Evolutionary conservation across 139 green algal genomes (phyloP).

Genomic region (Coelastrella sp.): DNA sequence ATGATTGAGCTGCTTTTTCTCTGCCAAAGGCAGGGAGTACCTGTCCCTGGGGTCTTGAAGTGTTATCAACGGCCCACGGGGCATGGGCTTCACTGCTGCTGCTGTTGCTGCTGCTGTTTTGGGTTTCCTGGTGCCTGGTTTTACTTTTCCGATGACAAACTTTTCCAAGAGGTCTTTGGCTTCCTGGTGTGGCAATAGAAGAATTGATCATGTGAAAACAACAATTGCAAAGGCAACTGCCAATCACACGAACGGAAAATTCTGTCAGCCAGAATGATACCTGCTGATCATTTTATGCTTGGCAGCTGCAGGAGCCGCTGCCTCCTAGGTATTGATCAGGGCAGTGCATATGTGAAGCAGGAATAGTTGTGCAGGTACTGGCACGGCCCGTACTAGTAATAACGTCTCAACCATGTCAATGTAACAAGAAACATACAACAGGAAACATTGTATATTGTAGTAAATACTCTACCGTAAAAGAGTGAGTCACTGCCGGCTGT

Average conservation of each 20-base stretch:
- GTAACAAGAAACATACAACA: background rate
- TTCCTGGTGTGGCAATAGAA: background rate
- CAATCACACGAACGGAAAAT: too few relatives aligned
- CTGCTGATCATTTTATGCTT: too few relatives aligned
- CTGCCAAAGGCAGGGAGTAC: conserved; percentile 30
- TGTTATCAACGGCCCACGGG: background rate
- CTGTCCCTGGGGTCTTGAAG: conserved; percentile 29
- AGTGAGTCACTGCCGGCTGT: too few relatives aligned
- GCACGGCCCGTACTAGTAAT: too few relatives aligned
- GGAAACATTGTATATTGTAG: background rate
- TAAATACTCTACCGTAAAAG: too few relatives aligned
- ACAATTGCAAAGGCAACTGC: too few relatives aligned
- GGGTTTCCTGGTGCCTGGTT: conserved; percentile 21
- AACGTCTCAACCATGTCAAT: background rate
- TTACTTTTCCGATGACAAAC: conserved; percentile 43
- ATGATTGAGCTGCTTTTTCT: conserved; percentile 67
- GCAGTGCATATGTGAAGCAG: too few relatives aligned
- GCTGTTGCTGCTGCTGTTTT: background rate
- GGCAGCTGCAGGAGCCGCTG: too few relatives aligned
- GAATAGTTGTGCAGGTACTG: too few relatives aligned
- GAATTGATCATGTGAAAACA: too few relatives aligned
- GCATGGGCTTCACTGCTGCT: conserved; percentile 9
- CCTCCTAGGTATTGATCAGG: too few relatives aligned
- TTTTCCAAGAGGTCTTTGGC: conserved; percentile 39
- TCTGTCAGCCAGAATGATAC: too few relatives aligned